Evolutionary conservation across 1,284 basidiomycete genomes (phyloP), one percentile per base, ranked within the genome.

Genomic region (Austroboletus niveus): DNA sequence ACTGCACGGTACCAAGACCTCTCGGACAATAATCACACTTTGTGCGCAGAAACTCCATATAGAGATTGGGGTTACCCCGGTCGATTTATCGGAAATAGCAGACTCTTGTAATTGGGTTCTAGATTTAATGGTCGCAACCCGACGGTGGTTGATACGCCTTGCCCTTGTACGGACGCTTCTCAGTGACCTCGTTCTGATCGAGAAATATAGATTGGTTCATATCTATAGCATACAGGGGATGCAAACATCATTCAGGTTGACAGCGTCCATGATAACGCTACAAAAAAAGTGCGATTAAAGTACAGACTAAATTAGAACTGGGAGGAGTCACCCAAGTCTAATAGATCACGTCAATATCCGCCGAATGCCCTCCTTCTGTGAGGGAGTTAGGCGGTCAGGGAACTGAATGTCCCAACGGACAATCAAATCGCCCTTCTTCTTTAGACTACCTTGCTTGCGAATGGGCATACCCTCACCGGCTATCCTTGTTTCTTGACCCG

Each of bases 381-480:
- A 70, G 5, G 79, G 67, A 7, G 87, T 87, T 53, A 97, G 64
- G 34, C 81, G 75, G 39, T 83, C 79, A 1, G 94, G 94, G 80
- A 97, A 96, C 31, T 81, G 75, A 27, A 96, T 80, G 49, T 94
- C 85, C 88, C 92, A 92, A 55, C 80, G 81, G 45, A 96, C 79
- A 44, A 90, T 75, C 48, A 97, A 69, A 72, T 97, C 91, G 1
- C 94, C 94, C 72, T 89, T 90, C 60, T 76, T 81, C 74, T 80
- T 82, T 49, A 75, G 74, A 45, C 75, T 76, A n/a, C 84, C 85
- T 49, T 86, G 87, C 70, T 91, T 93, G 52, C 92, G 79, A 39
- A 94, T 84, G 2, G 94, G 93, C 94, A 97, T 96, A 12, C 94
- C 95, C 69, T 95, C 91, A 2, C 84, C 87, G 3, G 74, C 48